phyloP scores from a whole-genome alignment of 257 asterid genomes.

The Capsicum chinense region DNA sequence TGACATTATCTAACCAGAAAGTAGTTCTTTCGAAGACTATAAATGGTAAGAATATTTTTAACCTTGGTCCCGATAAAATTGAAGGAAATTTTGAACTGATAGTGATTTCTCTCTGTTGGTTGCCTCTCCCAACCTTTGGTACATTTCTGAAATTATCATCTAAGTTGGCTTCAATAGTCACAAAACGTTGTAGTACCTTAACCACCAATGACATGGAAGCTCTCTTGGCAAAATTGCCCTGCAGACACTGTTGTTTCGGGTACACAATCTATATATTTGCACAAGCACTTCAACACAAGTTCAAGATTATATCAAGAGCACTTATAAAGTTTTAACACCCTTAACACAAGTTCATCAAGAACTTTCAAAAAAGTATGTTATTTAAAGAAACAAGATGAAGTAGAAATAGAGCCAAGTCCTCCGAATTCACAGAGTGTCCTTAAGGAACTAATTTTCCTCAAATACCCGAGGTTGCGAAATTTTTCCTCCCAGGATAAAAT shows the following conservation, averaged over 20 bases:
- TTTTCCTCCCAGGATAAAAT: too few species aligned
- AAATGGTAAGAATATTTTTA: not conserved
- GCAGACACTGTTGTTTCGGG: slow-evolving; percentile 31
- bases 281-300: too few species aligned
- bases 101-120: not conserved
- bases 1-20: not conserved
- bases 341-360: too few species aligned
- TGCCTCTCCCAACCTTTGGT: not conserved
- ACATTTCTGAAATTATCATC: slow-evolving; percentile 8
- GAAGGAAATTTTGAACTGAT: slow-evolving; percentile 21
- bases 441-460: too few species aligned
- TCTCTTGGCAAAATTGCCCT: slow-evolving; percentile 27
- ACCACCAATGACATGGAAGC: slow-evolving; percentile 42
- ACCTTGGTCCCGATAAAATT: slow-evolving; percentile 34
- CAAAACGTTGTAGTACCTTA: slow-evolving; percentile 35
- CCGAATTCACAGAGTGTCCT: too few species aligned
- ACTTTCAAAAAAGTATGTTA: too few species aligned
- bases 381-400: too few species aligned
- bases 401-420: too few species aligned
- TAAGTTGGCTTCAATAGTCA: slow-evolving; percentile 19
- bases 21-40: not conserved
- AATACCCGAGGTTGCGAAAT: too few species aligned
- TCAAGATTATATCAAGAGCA: too few species aligned
- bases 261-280: too few species aligned
- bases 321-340: too few species aligned